Percentiles rank a stretch among this genome's conserved stretches.
These are phyloP conservation scores for Podospora pseudopauciseta DNA, from an alignment of 495 filamentous ascomycete genomes.

Conservation along the genomic window DNA sequence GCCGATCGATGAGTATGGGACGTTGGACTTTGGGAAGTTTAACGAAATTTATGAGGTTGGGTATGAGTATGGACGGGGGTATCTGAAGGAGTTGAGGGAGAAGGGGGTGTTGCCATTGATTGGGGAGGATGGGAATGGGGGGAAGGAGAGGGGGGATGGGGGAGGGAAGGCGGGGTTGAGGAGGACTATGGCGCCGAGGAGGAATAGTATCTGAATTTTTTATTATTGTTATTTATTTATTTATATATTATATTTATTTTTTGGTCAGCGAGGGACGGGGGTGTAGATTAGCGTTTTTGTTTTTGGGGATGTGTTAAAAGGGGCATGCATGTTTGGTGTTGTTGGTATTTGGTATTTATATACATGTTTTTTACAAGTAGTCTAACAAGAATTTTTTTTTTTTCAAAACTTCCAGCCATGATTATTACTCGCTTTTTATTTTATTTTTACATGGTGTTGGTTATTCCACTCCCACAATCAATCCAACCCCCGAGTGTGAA, in stretches of 20 bases:
- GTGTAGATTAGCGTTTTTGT: too few relatives aligned
- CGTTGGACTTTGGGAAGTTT: constrained; percentile 93
- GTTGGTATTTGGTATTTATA: too few relatives aligned
- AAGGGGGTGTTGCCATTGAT: constrained; percentile 67
- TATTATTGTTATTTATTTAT: too few relatives aligned
- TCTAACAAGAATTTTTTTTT: too few relatives aligned
- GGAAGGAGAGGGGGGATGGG: constrained; percentile 66
- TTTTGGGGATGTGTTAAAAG: too few relatives aligned
- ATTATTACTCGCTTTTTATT: too few relatives aligned
- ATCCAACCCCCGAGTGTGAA: too few relatives aligned
- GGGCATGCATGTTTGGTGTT: too few relatives aligned
- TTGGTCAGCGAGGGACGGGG: too few relatives aligned
- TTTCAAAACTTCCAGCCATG: too few relatives aligned
- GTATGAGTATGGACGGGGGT: constrained; percentile 78
- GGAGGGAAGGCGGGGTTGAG: constrained; percentile 69
- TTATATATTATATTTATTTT: not conserved
- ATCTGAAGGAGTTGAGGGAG: constrained; percentile 66
- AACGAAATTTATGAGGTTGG: constrained; percentile 93
- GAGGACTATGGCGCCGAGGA: constrained; percentile 87
- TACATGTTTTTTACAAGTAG: too few relatives aligned
- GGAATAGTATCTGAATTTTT: constrained; percentile 72
- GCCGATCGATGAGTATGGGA: constrained; percentile 89
- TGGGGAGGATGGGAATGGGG: constrained; percentile 68
- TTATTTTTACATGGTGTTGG: not conserved
- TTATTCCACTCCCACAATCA: not conserved